Evolutionary conservation across 2,329 filamentous ascomycete species (phyloP), one percentile per base, ranked within the genome.

Genomic region (Botryotinia calthae): DNA sequence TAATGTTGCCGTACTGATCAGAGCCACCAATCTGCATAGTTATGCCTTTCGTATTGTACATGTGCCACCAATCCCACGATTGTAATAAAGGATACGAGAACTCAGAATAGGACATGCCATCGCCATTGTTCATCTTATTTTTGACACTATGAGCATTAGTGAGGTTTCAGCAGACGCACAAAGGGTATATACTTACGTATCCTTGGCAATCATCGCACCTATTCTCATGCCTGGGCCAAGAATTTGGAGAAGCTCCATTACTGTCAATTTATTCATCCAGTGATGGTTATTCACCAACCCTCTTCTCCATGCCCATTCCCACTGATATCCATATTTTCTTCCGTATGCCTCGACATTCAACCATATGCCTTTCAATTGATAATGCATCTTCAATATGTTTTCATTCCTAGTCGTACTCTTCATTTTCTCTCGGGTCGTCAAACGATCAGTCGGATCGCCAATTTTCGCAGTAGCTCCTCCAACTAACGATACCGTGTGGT

Each of bases 1-100:
- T 88, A 76, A 99, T 98, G 82, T 99, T 99, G 75, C 96, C 96
- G 81, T 91, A 98, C 83, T 99, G 96, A 81, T 99, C 96, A 10
- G 94, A 94, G 56, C 96, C 96, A 73, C 96, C 96, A 70, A 99
- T 93, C 83, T 99, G 94, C 81, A 98, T 88, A 80, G 95, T 91
- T 16, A 94, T 86, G 65, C 87, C 86, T 69, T 86, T 87, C 37
- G 86, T 85, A 64, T 88, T 86, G 74, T 93, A 97, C 84, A 98
- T 87, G 77, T 93, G 87, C 93, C 93, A 98, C 89, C 95, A 99
- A 81, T 99, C 96, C 92, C 95, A 98, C 34, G 92, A 94, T 81
- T 99, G 96, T 78, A 98, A 89, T 25, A 99, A 84, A 1, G 97
- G 96, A 80, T 99, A 99, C 59, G 90, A 88, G 82, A 99, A 97